A percentile compares a stretch with the other conserved stretches of the same genome.
Evolutionary conservation across 2,329 filamentous ascomycete genomes (phyloP).

Genomic region (Zymoseptoria passerinii): DNA sequence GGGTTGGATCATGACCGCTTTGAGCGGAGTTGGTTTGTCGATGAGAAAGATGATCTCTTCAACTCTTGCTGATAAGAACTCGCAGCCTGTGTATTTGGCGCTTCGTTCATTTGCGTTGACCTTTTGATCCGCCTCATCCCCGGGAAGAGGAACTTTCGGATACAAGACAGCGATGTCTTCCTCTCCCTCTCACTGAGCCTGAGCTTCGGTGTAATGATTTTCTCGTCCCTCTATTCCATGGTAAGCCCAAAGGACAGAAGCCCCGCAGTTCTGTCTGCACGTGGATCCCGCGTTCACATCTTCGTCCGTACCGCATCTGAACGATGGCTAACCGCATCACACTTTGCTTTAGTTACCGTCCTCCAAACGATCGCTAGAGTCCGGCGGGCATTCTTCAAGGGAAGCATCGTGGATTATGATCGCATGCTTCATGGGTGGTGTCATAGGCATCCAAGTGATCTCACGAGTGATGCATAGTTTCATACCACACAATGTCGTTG

Average conservation of each 20-base stretch:
- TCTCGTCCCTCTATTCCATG: background rate
- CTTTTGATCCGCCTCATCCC: slow-evolving; percentile 64
- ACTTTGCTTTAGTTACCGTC: slow-evolving; percentile 55
- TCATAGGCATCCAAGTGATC: slow-evolving; percentile 65
- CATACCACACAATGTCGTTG: slow-evolving; percentile 71
- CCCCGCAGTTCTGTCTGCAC: no score
- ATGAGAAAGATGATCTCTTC: background rate
- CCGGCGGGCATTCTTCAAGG: slow-evolving; percentile 58
- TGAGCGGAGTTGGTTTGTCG: slow-evolving; percentile 64
- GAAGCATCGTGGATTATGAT: slow-evolving; percentile 62
- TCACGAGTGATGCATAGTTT: slow-evolving; percentile 64
- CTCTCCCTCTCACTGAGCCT: slow-evolving; percentile 80
- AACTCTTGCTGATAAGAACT: slow-evolving; percentile 2
- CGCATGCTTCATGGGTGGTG: slow-evolving; percentile 60
- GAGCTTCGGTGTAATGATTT: slow-evolving; percentile 92
- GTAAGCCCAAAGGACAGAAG: no score
- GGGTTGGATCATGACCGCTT: slow-evolving; percentile 82
- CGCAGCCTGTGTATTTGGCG: slow-evolving; percentile 56
- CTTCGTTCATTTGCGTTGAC: slow-evolving; percentile 82
- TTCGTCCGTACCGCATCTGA: no score
- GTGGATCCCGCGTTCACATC: no score
- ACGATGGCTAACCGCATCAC: slow-evolving; percentile 20
- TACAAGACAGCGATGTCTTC: slow-evolving; percentile 83
- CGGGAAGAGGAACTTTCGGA: slow-evolving; percentile 67
- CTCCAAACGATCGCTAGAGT: slow-evolving; percentile 66